These are phyloP conservation scores for Gymnopus androsaceus DNA, from an alignment of 1,284 basidiomycete genomes.

Conservation along the genomic window DNA sequence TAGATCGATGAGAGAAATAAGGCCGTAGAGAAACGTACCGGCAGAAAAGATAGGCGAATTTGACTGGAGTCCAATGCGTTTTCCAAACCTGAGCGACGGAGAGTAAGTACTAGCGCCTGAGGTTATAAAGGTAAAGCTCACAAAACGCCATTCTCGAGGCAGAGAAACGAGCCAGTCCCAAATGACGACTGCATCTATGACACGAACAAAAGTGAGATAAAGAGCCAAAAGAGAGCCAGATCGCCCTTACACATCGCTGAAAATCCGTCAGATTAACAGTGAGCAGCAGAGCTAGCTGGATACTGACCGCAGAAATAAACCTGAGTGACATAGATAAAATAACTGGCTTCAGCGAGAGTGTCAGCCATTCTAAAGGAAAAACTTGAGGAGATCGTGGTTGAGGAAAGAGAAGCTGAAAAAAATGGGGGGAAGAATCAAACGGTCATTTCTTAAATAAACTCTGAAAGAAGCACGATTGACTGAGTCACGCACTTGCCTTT, in stretches of 20 bases:
- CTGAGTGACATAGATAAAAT: conserved; percentile 62
- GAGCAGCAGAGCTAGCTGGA: conserved; percentile 23
- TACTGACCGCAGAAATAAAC: conserved; percentile 80
- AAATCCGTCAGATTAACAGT: conserved; percentile 18
- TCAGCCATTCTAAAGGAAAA: conserved; percentile 29
- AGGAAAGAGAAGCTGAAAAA: conserved; percentile 30
- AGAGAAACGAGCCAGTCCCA: conserved; percentile 83
- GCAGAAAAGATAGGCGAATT: conserved; percentile 78
- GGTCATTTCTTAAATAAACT: conserved; percentile 18
- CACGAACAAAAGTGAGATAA: conserved; percentile 26
- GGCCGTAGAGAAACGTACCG: conserved; percentile 47
- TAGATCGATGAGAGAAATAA: conserved; percentile 20
- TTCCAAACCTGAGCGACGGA: conserved; percentile 67
- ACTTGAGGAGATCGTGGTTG: conserved; percentile 32
- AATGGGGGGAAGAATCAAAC: not conserved
- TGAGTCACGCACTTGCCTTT: too few relatives aligned
- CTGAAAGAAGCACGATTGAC: conserved; percentile 37
- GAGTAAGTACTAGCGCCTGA: not conserved
- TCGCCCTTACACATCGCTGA: conserved; percentile 71
- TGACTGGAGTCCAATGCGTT: conserved; percentile 79
- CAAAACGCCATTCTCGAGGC: conserved; percentile 73
- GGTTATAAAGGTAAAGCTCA: conserved; percentile 35
- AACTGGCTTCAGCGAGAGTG: conserved; percentile 41
- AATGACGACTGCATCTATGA: conserved; percentile 69
- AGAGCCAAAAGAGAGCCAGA: conserved; percentile 21